These are phyloP conservation scores for Acanthamoeba lenticulata DNA, from an alignment of 208 protist genomes.

Conservation along the genomic window DNA sequence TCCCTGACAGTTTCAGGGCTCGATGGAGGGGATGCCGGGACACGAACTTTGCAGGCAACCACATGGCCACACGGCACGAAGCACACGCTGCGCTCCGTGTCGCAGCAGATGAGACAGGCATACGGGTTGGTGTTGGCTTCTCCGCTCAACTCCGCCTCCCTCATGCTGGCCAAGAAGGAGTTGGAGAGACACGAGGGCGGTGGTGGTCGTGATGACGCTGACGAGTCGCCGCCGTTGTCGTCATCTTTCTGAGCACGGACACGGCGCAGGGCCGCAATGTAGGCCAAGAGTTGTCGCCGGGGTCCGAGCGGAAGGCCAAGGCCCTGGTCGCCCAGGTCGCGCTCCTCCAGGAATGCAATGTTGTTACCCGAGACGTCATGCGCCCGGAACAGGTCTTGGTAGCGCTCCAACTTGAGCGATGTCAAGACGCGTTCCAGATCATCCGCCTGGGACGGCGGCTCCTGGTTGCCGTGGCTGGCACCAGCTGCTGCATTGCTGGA, in stretches of 20 bases:
- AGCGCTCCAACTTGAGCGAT: conserved; percentile 8
- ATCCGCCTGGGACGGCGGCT: neutral
- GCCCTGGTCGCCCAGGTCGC: neutral
- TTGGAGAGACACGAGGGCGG: neutral
- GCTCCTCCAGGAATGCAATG: neutral
- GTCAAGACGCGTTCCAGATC: neutral
- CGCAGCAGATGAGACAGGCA: conserved; percentile 8
- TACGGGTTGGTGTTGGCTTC: conserved; percentile 1
- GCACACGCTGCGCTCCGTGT: conserved; percentile 9
- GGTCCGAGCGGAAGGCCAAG: neutral
- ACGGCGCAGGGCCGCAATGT: neutral
- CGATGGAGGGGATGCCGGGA: neutral
- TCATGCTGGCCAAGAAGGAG: neutral
- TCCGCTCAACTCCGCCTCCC: neutral
- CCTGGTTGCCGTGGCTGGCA: too few relatives aligned
- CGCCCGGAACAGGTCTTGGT: neutral
- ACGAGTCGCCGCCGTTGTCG: neutral
- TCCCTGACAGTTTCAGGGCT: neutral
- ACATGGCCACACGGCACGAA: conserved; percentile 27
- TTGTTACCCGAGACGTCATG: neutral
- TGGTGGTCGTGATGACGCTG: neutral
- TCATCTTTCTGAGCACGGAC: neutral
- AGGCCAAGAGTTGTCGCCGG: conserved; percentile 7
- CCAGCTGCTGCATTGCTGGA: too few relatives aligned
- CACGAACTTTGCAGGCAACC: neutral